Base-by-base conservation (phyloP, 2,329 filamentous ascomycete genomes). In the Dactylellina cionopaga region DNA sequence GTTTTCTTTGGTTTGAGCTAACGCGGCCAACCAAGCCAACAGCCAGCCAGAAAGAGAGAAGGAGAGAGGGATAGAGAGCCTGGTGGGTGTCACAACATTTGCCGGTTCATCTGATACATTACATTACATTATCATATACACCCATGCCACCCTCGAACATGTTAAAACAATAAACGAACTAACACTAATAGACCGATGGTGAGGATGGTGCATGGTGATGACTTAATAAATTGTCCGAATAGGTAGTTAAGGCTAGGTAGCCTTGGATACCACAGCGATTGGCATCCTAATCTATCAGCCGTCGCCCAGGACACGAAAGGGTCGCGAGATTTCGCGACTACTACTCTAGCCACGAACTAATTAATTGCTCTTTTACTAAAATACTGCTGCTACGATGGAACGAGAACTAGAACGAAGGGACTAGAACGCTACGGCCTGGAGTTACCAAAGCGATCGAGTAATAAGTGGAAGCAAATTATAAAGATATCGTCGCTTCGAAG, bases 261-360 rank as follows among this genome's bases (percentile, higher is more conserved):
- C 31, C 31, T 6, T 33, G 5, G 31, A 13, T 33, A 13, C 13
- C 31, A 33, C 31, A 13, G 31, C 31, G 13, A 33, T n/a, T 13
- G 44, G 25, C 44, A 29, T 13, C 19, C 15, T 49, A 15, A 24
- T 24, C 6, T 13, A 17, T 10, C 5, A 24, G 47, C 41, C 31
- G 65, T 70, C 56, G 41, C 49, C 56, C 25, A 17, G 62, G 62
- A 58, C 62, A 66, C 62, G 17, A 24, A 25, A 17, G n/a, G 37
- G 41, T 44, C 33, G n/a, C 31, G 33, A 35, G 17, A n/a, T 39
- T 33, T 24, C 37, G 29, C 43, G 51, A 37, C 44, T 47, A 33
- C 51, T 31, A 62, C 25, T 35, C n/a, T 43, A 35, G 22, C 22
- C 13, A 5, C 37, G 5, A 15, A 4, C 37, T n/a, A 41, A 41